Conservation (phyloP, 805 yeast species). For the Lipomyces spencermartinsiae region DNA sequence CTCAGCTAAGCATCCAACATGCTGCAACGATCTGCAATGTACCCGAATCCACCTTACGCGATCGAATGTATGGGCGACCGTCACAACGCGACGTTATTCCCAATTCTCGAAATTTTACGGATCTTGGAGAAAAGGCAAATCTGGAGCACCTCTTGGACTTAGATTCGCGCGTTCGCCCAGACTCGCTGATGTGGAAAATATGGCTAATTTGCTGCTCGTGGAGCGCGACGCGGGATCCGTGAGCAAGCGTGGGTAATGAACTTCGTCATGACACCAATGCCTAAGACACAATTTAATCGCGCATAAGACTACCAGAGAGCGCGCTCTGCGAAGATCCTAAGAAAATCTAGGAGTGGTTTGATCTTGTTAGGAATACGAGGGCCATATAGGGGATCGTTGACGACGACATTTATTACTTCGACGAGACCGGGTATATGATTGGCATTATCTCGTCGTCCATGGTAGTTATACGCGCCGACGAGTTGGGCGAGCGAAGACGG, state of each 20-base stretch:
- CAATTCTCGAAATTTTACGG: background rate
- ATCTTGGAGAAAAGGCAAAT: background rate
- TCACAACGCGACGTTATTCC: background rate
- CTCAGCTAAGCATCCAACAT: background rate
- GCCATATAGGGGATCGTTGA: slow-evolving; percentile 2
- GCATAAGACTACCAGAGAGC: slow-evolving; percentile 10
- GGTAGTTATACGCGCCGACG: too few relatives aligned
- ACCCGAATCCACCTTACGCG: background rate
- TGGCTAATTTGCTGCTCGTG: slow-evolving; percentile 5
- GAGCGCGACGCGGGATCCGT: background rate
- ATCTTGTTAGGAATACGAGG: background rate
- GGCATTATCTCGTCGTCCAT: too few relatives aligned
- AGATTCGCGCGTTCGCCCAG: slow-evolving; percentile 8
- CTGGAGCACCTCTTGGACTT: slow-evolving; percentile 7
- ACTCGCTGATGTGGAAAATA: too few relatives aligned
- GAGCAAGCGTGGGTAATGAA: background rate
- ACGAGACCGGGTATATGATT: too few relatives aligned
- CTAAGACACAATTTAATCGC: background rate
- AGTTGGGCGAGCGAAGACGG: too few relatives aligned
- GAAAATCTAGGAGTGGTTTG: background rate
- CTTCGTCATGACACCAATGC: slow-evolving; percentile 1
- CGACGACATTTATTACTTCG: background rate
- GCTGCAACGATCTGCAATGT: background rate
- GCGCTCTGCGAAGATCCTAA: background rate
- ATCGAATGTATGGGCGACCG: background rate